A percentile compares a stretch with the other conserved stretches of the same genome.
Conservation (phyloP, 2,329 filamentous ascomycete species). For the Penicillium occitanis region DNA sequence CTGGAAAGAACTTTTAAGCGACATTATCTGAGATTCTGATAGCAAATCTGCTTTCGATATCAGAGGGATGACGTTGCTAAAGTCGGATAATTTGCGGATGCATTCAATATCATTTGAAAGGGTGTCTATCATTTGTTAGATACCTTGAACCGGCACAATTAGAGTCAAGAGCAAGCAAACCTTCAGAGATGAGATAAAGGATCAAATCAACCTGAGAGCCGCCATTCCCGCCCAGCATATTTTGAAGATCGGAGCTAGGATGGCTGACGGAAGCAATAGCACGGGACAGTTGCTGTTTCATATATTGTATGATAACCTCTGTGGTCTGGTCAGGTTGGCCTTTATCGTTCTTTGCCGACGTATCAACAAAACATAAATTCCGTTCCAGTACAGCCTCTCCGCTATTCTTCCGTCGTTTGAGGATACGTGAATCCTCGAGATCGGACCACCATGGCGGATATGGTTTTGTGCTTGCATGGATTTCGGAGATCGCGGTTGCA, state of each 20-base stretch:
- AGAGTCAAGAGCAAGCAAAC: conserved; percentile 49
- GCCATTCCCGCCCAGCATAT: conserved; percentile 75
- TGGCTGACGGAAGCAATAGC: conserved; percentile 62
- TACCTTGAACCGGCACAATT: not conserved
- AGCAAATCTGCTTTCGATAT: conserved; percentile 75
- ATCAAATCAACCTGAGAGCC: conserved; percentile 82
- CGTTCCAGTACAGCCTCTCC: conserved; percentile 79
- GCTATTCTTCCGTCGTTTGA: conserved; percentile 66
- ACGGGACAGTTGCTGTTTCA: conserved; percentile 67
- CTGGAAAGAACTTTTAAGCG: conserved; percentile 56
- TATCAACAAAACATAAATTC: conserved; percentile 93
- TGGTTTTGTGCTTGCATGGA: conserved; percentile 76
- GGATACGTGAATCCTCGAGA: conserved; percentile 62
- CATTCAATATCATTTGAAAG: conserved; percentile 67
- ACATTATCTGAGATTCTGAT: conserved; percentile 55
- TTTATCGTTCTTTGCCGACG: conserved; percentile 62
- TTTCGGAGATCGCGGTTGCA: conserved; percentile 57
- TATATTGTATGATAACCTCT: conserved; percentile 65
- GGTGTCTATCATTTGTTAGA: conserved; percentile 46
- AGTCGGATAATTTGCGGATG: conserved; percentile 65
- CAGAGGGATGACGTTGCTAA: conserved; percentile 84
- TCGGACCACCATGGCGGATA: conserved; percentile 91
- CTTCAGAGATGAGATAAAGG: conserved; percentile 74
- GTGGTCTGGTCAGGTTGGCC: conserved; percentile 52
- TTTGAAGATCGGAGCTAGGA: conserved; percentile 71